These are phyloP conservation scores for Lathyrus sativus DNA, from an alignment of 306 rosid species.

Conservation along the genomic window DNA sequence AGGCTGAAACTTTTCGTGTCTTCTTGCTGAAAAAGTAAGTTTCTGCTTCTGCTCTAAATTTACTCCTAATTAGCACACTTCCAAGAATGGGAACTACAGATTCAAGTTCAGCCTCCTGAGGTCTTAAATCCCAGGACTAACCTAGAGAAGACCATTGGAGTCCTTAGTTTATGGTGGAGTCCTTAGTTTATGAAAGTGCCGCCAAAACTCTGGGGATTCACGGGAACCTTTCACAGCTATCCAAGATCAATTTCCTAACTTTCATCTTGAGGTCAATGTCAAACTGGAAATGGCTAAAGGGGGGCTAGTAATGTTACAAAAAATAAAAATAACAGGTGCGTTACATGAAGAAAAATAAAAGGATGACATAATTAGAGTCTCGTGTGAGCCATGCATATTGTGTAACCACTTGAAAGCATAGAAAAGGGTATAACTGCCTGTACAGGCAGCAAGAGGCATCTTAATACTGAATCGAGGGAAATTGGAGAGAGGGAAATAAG, in stretches of 20 bases:
- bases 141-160: neutral
- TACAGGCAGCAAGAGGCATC: neutral
- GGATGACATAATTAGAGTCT: too few relatives aligned
- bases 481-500: neutral
- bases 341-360: neutral
- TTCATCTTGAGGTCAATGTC: neutral
- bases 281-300: neutral
- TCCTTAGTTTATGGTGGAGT: conserved; percentile 1
- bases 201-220: conserved; percentile 8
- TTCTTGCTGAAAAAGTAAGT: conserved; percentile 15
- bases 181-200: conserved; percentile 2
- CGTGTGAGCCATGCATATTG: too few relatives aligned
- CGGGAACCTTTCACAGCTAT: conserved; percentile 15
- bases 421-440: conserved; percentile 5
- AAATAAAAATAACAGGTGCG: conserved; percentile 3
- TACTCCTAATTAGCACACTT: conserved; percentile 15
- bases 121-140: conserved; percentile 6
- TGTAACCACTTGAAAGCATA: too few relatives aligned
- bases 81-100: conserved; percentile 21
- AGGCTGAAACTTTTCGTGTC: conserved; percentile 9
- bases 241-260: conserved; percentile 7
- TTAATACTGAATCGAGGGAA: neutral
- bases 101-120: conserved; percentile 13
- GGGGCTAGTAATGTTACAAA: neutral
- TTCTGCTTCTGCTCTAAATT: conserved; percentile 11